phyloP scores from a whole-genome alignment of 2,329 filamentous ascomycete species.

The Penicillium fuscoglaucum region DNA sequence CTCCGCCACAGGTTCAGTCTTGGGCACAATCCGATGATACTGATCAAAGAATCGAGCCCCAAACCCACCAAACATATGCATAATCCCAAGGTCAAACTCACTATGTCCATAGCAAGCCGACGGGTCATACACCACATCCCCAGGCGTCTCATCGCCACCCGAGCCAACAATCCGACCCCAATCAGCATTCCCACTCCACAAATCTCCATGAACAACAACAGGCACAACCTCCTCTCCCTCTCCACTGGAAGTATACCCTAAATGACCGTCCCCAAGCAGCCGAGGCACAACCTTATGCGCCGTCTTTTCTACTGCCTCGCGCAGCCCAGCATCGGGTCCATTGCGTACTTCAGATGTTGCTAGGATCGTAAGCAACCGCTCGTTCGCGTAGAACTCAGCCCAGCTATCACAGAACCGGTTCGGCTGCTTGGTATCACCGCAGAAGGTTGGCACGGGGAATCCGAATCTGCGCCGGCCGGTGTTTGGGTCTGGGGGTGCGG shows the following conservation, averaged over 20 bases:
- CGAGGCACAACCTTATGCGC: slow-evolving; percentile 68
- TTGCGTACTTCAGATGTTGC: slow-evolving; percentile 59
- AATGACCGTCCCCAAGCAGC: slow-evolving; percentile 67
- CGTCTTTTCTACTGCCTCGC: slow-evolving; percentile 63
- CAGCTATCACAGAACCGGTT: slow-evolving; percentile 73
- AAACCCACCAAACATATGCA: slow-evolving; percentile 96
- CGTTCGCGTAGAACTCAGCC: slow-evolving; percentile 82
- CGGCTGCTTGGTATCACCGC: slow-evolving; percentile 78
- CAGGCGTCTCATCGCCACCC: slow-evolving; percentile 48
- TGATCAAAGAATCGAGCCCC: slow-evolving; percentile 69
- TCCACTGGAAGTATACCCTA: slow-evolving; percentile 51
- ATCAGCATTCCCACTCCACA: slow-evolving; percentile 88
- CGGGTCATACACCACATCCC: slow-evolving; percentile 81
- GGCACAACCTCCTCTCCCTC: slow-evolving; percentile 63
- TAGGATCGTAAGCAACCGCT: slow-evolving; percentile 68
- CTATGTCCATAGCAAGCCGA: slow-evolving; percentile 79
- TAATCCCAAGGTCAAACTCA: slow-evolving; percentile 90
- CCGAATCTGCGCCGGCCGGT: slow-evolving; percentile 63
- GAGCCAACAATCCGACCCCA: slow-evolving; percentile 60
- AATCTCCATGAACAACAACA: slow-evolving; percentile 82
- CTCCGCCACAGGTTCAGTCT: slow-evolving; percentile 76
- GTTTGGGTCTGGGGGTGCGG: slow-evolving; percentile 56
- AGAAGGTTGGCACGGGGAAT: slow-evolving; percentile 82
- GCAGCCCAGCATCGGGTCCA: slow-evolving; percentile 64
- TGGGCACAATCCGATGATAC: slow-evolving; percentile 73